A percentile compares a stretch with the other conserved stretches of the same genome.
phyloP scores from a whole-genome alignment of 306 rosid species.

The Fragaria nilgerrensis region DNA sequence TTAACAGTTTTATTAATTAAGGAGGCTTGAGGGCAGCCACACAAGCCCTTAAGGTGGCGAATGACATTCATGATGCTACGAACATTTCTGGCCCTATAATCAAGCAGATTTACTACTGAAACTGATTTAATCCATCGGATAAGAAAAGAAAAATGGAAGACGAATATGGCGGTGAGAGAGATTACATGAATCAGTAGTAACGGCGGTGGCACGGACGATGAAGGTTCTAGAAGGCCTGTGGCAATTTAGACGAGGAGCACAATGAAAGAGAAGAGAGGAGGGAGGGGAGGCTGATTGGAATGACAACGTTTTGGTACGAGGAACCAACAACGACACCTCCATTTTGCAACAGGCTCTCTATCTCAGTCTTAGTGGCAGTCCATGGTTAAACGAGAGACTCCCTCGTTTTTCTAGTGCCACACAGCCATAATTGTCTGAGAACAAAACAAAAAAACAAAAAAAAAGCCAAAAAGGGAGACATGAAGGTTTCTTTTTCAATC shows the following conservation, averaged over 20 bases:
- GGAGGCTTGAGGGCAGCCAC: no score
- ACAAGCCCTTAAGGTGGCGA: constrained; percentile 1
- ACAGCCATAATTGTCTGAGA: no score
- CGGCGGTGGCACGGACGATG: constrained; percentile 65
- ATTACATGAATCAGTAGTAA: constrained; percentile 53
- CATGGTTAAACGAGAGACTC: no score
- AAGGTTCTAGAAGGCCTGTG: constrained; percentile 33
- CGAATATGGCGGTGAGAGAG: constrained; percentile 3
- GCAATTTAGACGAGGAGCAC: constrained; percentile 28
- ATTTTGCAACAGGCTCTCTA: constrained; percentile 29
- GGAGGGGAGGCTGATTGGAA: constrained; percentile 38
- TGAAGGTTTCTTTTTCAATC: no score
- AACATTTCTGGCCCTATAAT: constrained; percentile 92
- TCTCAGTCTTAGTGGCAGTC: background rate
- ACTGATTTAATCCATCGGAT: background rate
- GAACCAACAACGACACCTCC: constrained; percentile 65
- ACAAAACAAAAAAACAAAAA: no score
- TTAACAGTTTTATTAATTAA: no score
- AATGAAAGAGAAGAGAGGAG: constrained; percentile 48
- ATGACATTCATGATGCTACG: constrained; percentile 87
- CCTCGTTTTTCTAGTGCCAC: no score
- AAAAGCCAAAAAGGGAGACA: no score
- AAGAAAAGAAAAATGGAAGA: background rate
- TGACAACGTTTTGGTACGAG: constrained; percentile 14
- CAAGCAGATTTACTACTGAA: constrained; percentile 78